Percentiles rank a stretch among this genome's conserved stretches.
Evolutionary conservation across 2,329 filamentous ascomycete genomes (phyloP).

Genomic region (Fusarium longipes): DNA sequence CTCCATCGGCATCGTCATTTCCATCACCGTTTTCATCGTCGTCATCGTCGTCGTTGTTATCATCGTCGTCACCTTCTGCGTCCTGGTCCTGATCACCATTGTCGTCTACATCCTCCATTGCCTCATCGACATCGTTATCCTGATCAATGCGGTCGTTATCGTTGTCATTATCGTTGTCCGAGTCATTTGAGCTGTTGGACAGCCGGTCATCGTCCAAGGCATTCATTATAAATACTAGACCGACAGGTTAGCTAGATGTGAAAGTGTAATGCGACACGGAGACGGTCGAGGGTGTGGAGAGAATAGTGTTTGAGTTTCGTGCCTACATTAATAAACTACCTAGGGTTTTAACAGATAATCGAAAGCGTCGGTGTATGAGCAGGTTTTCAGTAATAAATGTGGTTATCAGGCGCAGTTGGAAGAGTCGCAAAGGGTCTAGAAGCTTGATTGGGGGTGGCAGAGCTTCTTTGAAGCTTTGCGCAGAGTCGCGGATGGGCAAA

Average conservation of each 20-base stretch:
- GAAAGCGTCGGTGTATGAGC: conserved; percentile 8
- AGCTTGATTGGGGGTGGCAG: not conserved
- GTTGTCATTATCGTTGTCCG: conserved; percentile 58
- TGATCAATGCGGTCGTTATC: conserved; percentile 53
- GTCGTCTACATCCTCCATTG: conserved; percentile 64
- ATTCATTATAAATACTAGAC: conserved; percentile 25
- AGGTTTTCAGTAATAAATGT: not conserved
- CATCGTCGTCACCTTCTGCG: conserved; percentile 47
- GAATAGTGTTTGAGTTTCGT: not conserved
- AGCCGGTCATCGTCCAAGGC: conserved; percentile 42
- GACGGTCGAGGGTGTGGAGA: not conserved
- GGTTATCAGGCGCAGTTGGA: not conserved
- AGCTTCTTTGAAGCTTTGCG: not conserved
- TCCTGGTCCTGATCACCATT: conserved; percentile 49
- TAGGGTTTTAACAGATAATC: not conserved
- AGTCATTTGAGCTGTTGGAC: conserved; percentile 41
- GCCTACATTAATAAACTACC: not conserved
- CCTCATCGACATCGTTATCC: conserved; percentile 64
- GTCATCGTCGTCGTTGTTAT: conserved; percentile 47
- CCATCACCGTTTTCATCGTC: conserved; percentile 52
- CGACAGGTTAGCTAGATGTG: not conserved
- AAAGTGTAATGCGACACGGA: not conserved
- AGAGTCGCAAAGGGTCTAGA: conserved; percentile 18
- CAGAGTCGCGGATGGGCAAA: conserved; percentile 4
- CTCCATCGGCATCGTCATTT: conserved; percentile 53